Percentiles rank a stretch among this genome's conserved stretches.
These are phyloP conservation scores for Podila epicladia DNA, from an alignment of 192 early-diverging fungal genomes.

Conservation along the genomic window DNA sequence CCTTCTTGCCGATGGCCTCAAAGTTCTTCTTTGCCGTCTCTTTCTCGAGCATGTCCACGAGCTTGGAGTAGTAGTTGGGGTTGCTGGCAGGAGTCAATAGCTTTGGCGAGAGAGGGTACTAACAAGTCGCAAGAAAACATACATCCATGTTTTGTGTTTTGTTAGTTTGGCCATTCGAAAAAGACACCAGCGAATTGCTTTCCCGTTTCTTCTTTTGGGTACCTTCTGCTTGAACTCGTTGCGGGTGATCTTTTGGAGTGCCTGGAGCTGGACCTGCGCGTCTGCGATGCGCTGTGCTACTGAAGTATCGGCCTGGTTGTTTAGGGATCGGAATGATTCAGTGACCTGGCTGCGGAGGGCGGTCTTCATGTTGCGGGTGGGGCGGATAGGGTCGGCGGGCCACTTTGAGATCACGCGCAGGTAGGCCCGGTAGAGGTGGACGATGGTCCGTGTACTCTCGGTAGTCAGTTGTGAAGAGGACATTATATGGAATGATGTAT, in stretches of 20 bases:
- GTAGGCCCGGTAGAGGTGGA: constrained; percentile 65
- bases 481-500: background rate
- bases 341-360: constrained; percentile 62
- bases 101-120: constrained; percentile 68
- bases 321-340: constrained; percentile 54
- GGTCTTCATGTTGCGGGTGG: constrained; percentile 73
- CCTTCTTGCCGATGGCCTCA: constrained; percentile 52
- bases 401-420: constrained; percentile 67
- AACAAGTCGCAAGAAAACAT: background rate
- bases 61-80: constrained; percentile 64
- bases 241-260: constrained; percentile 52
- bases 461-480: background rate
- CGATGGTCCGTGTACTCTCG: constrained; percentile 5
- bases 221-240: constrained; percentile 68
- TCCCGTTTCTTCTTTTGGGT: background rate
- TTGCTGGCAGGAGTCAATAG: constrained; percentile 63
- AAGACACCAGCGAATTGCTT: too few relatives aligned
- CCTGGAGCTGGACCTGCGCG: constrained; percentile 54
- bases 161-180: background rate
- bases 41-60: constrained; percentile 58
- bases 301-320: constrained; percentile 34
- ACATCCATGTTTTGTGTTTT: background rate
- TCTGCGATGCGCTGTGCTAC: constrained; percentile 25
- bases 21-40: constrained; percentile 57
- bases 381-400: constrained; percentile 76